These are phyloP conservation scores for Cryphonectria nitschkei DNA, from an alignment of 2,329 filamentous ascomycete species.

Conservation along the genomic window DNA sequence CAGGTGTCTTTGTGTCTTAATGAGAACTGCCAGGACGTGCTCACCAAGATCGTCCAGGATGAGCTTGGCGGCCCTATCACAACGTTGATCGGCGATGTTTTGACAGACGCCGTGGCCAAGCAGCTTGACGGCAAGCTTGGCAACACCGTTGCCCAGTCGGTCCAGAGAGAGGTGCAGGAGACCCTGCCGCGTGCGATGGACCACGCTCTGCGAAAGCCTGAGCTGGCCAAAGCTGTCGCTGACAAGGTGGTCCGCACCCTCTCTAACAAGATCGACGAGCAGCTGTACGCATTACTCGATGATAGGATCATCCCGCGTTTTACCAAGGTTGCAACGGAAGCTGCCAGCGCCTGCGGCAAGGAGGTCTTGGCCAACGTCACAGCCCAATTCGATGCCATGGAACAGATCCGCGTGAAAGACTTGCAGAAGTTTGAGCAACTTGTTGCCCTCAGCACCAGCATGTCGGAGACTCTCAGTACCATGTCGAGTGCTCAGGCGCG, in stretches of 20 bases:
- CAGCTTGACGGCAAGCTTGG: conserved; percentile 72
- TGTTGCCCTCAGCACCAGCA: conserved; percentile 65
- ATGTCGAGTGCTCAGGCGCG: conserved; percentile 71
- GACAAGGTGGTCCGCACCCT: conserved; percentile 73
- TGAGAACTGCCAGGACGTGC: conserved; percentile 69
- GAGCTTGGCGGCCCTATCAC: conserved; percentile 77
- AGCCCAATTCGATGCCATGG: conserved; percentile 54
- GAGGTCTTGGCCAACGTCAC: conserved; percentile 69
- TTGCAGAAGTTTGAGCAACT: conserved; percentile 73
- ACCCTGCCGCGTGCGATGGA: conserved; percentile 69
- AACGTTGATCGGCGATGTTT: conserved; percentile 71
- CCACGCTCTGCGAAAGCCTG: conserved; percentile 72
- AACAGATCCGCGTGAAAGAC: conserved; percentile 56
- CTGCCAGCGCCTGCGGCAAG: conserved; percentile 67
- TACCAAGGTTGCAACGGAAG: conserved; percentile 64
- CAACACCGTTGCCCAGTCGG: conserved; percentile 63
- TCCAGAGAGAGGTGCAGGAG: conserved; percentile 72
- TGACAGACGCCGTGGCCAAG: conserved; percentile 70
- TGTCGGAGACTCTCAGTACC: conserved; percentile 70
- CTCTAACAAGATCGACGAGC: conserved; percentile 68
- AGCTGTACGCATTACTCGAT: conserved; percentile 64
- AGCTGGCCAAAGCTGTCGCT: conserved; percentile 72
- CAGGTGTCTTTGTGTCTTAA: conserved; percentile 64
- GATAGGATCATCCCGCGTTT: conserved; percentile 69
- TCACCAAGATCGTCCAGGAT: conserved; percentile 74